A percentile compares a stretch with the other conserved stretches of the same genome.
Conservation (phyloP, 2,329 filamentous ascomycete species). For the Ascochyta rabiei region DNA sequence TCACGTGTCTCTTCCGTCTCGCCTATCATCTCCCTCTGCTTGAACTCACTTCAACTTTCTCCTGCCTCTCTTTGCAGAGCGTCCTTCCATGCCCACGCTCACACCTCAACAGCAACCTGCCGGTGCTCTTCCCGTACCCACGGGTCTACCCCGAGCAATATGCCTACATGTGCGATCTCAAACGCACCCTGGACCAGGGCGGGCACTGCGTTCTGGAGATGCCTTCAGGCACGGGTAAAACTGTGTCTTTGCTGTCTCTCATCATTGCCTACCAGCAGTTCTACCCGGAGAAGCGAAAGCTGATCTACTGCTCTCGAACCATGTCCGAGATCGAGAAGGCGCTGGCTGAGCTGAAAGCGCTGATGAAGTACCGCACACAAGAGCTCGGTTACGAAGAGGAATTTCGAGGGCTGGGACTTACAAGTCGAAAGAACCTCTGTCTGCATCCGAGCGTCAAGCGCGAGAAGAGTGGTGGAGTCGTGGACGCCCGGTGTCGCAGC, state of each 20-base stretch:
- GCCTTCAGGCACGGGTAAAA: constrained; percentile 98
- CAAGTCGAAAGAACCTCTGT: constrained; percentile 96
- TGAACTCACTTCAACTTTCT: background rate
- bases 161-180: constrained; percentile 83
- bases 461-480: constrained; percentile 92
- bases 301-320: constrained; percentile 99
- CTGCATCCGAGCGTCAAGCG: constrained; percentile 94
- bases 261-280: constrained; percentile 97
- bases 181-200: constrained; percentile 86
- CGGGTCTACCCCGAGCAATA: constrained; percentile 68
- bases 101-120: constrained; percentile 62
- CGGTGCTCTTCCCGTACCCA: constrained; percentile 75
- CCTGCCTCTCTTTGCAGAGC: background rate
- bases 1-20: no score
- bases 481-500: constrained; percentile 94
- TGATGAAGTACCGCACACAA: constrained; percentile 94
- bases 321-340: constrained; percentile 99
- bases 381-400: constrained; percentile 92
- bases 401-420: constrained; percentile 88
- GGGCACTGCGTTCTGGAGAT: constrained; percentile 98
- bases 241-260: constrained; percentile 89
- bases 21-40: no score
- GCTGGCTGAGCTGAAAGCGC: constrained; percentile 81
- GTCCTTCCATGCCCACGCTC: background rate
- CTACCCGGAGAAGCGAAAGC: constrained; percentile 89